Base-by-base conservation (phyloP, 2,329 filamentous ascomycete genomes). In the Dendrostoma leiphaemia region DNA sequence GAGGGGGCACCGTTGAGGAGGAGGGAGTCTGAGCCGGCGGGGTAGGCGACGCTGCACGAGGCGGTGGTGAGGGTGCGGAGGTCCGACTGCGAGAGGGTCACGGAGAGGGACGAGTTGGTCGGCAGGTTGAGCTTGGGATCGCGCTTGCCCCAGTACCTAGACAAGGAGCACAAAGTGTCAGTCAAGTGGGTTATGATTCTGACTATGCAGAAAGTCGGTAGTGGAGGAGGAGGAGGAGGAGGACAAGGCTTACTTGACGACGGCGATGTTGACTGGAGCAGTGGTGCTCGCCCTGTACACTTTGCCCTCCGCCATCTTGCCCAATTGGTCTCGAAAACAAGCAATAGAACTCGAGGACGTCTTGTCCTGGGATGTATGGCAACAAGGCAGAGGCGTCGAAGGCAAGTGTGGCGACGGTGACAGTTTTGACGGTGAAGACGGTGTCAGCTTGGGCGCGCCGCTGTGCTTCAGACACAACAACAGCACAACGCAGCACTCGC, bases 191-290 rank as follows among this genome's bases (percentile, higher is more conserved):
- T n/a, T n/a, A n/a, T n/a, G n/a, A n/a, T n/a, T n/a, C n/a, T n/a
- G n/a, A n/a, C n/a, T n/a, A n/a, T n/a, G n/a, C n/a, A n/a, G n/a
- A n/a, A n/a, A n/a, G n/a, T n/a, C n/a, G n/a, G n/a, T n/a, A 24
- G n/a, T 19, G 55, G 53, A 60, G 53, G 43, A 51, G 59, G 61
- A n/a, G 63, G 53, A 59, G 58, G 54, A 60, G 57, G 60, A 57
- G 58, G 15, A 38, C 59, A 4, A 19, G 21, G 51, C 71, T 50
- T 67, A 95, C 89, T 97, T 97, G 76, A 97, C 94, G 54, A 97
- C 92, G 62, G 93, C 93, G 69, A 97, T 97, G 79, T 97, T 97
- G 68, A 97, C 93, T 13, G 93, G 94, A 37, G 94, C 94, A 60
- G 92, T 97, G 56, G 94, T 97, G 78, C 90, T 97, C 63, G 94